Conservation (phyloP, 495 filamentous ascomycete genomes). For the Apodospora peruviana region DNA sequence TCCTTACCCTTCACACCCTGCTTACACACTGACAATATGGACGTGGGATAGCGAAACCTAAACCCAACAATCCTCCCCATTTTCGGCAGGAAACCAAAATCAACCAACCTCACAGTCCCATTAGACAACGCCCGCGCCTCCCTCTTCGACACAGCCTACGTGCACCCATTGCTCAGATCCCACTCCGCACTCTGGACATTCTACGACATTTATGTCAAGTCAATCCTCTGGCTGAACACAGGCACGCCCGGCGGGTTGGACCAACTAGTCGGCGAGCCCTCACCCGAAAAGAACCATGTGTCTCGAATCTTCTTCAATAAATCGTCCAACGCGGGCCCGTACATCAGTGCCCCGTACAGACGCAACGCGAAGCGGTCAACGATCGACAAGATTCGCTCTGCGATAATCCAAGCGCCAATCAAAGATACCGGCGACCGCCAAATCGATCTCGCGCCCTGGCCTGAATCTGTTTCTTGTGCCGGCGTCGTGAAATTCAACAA, state of each 20-base stretch:
- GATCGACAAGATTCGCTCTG: conserved; percentile 20
- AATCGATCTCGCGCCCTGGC: conserved; percentile 37
- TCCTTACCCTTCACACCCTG: too few species aligned
- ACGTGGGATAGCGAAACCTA: conserved; percentile 16
- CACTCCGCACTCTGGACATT: conserved; percentile 34
- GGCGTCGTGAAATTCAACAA: conserved; percentile 25
- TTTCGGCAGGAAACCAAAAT: conserved; percentile 19
- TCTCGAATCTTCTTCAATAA: conserved; percentile 38
- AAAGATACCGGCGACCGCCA: conserved; percentile 14
- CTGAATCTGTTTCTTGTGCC: conserved; percentile 13
- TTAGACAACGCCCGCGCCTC: conserved; percentile 37
- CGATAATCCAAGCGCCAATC: conserved; percentile 25
- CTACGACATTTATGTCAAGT: conserved; percentile 34
- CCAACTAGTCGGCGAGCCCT: conserved; percentile 33
- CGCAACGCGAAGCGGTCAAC: conserved; percentile 4
- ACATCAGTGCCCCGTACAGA: conserved; percentile 33
- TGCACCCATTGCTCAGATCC: conserved; percentile 35
- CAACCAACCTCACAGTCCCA: conserved; percentile 31
- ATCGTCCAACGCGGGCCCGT: conserved; percentile 32
- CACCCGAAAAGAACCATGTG: conserved; percentile 18
- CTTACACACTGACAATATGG: too few species aligned
- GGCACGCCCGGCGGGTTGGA: conserved; percentile 34
- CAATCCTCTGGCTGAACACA: conserved; percentile 32
- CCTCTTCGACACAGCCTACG: conserved; percentile 45
- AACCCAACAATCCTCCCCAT: conserved; percentile 26